Base-by-base conservation (phyloP, 23 red algal species). In the Pyropia haitanensis region DNA sequence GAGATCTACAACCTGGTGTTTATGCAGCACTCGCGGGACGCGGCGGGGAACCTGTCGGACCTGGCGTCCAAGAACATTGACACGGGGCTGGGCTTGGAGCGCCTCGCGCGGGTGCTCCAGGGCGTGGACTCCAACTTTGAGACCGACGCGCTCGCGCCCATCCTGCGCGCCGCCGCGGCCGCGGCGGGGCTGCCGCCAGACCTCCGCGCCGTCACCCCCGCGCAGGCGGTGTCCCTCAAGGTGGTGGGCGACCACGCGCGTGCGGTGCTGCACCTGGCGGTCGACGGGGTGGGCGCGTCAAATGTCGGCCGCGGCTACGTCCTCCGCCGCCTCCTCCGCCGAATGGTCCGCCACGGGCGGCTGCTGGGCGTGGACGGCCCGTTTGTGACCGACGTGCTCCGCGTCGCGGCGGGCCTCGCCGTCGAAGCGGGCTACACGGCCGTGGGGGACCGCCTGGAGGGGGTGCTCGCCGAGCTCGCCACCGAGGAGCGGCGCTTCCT, bases 1-100 rank as follows among this genome's bases (percentile, higher is more conserved):
- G 93, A 97, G 82, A 49, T 97, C 48, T 97, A 90, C 64, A 97
- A 97, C 58, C 60, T 97, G 15, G 93, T 97, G 24, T 97, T 97
- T 60, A 97, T 90, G 85, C 76, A 97, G 72, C 87, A 70, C 51
- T 67, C 79, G 58, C 54, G 93, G n/a, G 80, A 88, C 54, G 57
- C 73, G 19, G 26, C 68, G 0, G 85, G 85, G 4, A 21, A 29
- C 19, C 70, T 97, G 20, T 70, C 66, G 8, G 79, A 73, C 8
- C 85, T 97, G 22, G 51, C 30, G 16, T 52, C 71, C 29, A 79
- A 90, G 81, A 90, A 97, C 56, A 90, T 97, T 58, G 93, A 97
- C 69, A 97, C 93, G 26, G 93, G 93, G 27, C 85, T 97, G 79
- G 93, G 93, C 4, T 56, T 97, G 52, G 93, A 97, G 29, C 71